Evolutionary conservation across 192 early-diverging fungal genomes (phyloP), one percentile per base, ranked within the genome.

Genomic region (Coemansia sp.): DNA sequence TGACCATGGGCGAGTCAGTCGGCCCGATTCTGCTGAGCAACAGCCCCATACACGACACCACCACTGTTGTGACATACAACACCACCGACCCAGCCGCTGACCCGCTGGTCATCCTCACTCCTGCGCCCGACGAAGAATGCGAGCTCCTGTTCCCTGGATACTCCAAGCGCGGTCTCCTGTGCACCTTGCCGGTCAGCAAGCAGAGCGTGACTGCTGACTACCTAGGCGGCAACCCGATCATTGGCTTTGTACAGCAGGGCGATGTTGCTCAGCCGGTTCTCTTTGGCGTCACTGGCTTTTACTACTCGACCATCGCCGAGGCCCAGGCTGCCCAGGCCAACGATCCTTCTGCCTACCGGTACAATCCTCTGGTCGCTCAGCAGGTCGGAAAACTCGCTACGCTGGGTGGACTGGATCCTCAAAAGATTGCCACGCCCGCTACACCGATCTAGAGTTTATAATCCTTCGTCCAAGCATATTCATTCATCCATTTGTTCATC

Each of bases 171-270:
- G 49, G 55, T 23, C 61, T 78, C 11, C 19, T 78, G 28, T 78
- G 75, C 60, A 68, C 75, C 1, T 65, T 65, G 69, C 75, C 75
- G 0, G 62, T 78, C 20, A 50, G 61, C 25, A 58, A 60, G 18
- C 75, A 78, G 63, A n/a, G n/a, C 4, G 52, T 78, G 7, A 64
- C 62, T 6, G 53, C 39, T 18, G 75, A 78, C 32, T 68, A 65
- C 20, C 52, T 78, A 19, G 75, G 75, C n/a, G 75, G 75, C 13
- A 69, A 78, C 57, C 66, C 75, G 6, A 78, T 78, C 52, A 65
- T 78, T 47, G 75, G 69, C 1, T 72, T 68, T 48, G 67, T 64
- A 13, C 22, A 19, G 3, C 74, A 71, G 51, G 51, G 47, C 4
- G 49, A 45, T 3, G 67, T 65, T 0, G 45, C 75, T 8, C 34